These are phyloP conservation scores for Spergularia bocconei DNA, from an alignment of 148 eudicot genomes.

Conservation along the genomic window DNA sequence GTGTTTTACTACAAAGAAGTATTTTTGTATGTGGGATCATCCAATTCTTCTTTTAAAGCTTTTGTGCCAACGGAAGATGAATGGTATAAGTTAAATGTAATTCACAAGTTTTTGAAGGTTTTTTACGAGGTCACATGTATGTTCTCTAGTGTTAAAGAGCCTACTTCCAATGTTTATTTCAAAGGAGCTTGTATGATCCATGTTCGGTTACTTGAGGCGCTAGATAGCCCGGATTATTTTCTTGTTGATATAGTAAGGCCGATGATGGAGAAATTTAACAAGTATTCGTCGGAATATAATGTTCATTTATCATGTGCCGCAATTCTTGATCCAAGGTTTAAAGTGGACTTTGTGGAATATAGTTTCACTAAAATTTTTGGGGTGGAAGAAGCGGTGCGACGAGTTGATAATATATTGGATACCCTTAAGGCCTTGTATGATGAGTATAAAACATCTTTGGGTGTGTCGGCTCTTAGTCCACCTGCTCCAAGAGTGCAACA, in stretches of 20 bases:
- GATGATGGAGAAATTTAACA: background rate
- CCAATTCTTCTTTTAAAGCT: too few species aligned
- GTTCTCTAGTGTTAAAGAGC: background rate
- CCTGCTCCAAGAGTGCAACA: too few species aligned
- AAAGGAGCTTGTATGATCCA: slow-evolving; percentile 1
- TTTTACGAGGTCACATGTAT: background rate
- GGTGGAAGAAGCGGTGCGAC: background rate
- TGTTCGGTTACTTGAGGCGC: background rate
- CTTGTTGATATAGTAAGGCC: background rate
- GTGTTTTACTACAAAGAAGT: too few species aligned
- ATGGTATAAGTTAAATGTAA: too few species aligned
- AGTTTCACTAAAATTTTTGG: background rate
- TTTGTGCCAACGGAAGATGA: too few species aligned
- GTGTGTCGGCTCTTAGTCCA: too few species aligned
- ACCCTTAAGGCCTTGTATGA: too few species aligned
- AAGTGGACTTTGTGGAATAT: background rate
- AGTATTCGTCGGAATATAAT: background rate
- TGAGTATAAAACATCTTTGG: too few species aligned
- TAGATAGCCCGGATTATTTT: background rate
- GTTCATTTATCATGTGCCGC: background rate
- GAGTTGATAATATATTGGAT: too few species aligned
- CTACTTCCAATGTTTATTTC: background rate
- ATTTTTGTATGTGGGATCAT: too few species aligned
- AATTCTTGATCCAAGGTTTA: background rate
- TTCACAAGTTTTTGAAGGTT: background rate